Evolutionary conservation across 2,329 filamentous ascomycete genomes (phyloP).

Genomic region (Pseudocercospora macadamiae): DNA sequence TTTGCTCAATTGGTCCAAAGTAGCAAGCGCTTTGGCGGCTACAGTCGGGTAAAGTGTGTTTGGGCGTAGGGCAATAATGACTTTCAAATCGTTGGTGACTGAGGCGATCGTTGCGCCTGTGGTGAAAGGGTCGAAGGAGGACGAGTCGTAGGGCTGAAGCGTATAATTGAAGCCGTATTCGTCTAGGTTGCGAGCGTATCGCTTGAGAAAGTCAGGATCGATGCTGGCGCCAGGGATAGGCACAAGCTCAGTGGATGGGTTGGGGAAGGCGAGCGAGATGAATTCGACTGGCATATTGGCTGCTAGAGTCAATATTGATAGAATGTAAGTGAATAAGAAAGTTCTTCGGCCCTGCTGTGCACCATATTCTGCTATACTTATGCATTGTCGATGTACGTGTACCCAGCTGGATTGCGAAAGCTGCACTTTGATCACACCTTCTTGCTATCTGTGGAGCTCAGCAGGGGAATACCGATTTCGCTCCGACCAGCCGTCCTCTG

Average conservation of each 20-base stretch:
- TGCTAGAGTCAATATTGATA: neutral
- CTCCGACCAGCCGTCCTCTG: slow-evolving; percentile 6
- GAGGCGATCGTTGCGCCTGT: slow-evolving; percentile 61
- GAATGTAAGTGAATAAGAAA: neutral
- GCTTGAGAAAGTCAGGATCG: slow-evolving; percentile 59
- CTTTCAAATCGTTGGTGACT: slow-evolving; percentile 61
- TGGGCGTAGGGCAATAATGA: slow-evolving; percentile 64
- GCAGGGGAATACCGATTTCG: slow-evolving; percentile 18
- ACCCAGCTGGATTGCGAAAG: slow-evolving; percentile 17
- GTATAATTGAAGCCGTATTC: slow-evolving; percentile 66
- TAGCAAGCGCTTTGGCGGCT: slow-evolving; percentile 64
- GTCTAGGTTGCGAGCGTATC: slow-evolving; percentile 61
- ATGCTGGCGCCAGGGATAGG: slow-evolving; percentile 57
- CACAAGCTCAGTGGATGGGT: slow-evolving; percentile 59
- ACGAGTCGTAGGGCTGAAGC: slow-evolving; percentile 61
- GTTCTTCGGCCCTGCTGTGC: neutral
- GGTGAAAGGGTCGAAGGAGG: slow-evolving; percentile 60
- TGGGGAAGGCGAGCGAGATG: slow-evolving; percentile 62
- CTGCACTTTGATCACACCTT: slow-evolving; percentile 24
- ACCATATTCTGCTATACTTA: neutral
- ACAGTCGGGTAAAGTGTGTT: slow-evolving; percentile 66
- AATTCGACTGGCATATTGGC: slow-evolving; percentile 51
- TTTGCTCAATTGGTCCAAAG: slow-evolving; percentile 61
- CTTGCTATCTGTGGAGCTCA: slow-evolving; percentile 4
- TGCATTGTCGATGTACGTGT: slow-evolving; percentile 11